Percentiles rank a stretch among this genome's conserved stretches.
phyloP scores from a whole-genome alignment of 345 rosid genomes.

The Fremontodendron californicum region DNA sequence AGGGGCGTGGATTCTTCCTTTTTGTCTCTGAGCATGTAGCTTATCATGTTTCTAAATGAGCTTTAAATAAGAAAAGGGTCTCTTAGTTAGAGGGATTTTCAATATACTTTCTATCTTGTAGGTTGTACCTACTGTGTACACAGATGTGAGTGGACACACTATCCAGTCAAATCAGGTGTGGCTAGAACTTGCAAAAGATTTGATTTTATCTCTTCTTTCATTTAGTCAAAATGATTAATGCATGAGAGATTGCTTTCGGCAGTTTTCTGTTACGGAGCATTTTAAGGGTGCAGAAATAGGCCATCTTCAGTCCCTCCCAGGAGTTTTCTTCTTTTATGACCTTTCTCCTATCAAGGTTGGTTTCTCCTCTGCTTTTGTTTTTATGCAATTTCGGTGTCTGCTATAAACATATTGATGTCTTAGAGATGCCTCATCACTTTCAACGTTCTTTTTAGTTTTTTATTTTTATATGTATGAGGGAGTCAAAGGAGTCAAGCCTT shows the following conservation, averaged over 20 bases:
- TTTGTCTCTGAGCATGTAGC: neutral
- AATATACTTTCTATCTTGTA: conserved; percentile 22
- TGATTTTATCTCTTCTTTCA: neutral
- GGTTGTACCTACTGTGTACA: conserved; percentile 96
- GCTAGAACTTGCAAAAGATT: neutral
- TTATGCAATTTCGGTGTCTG: neutral
- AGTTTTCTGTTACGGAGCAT: conserved; percentile 98
- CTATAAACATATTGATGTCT: neutral
- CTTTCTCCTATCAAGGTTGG: conserved; percentile 95
- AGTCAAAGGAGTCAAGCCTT: neutral
- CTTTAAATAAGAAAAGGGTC: neutral
- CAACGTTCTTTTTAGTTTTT: neutral
- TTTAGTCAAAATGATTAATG: conserved; percentile 18
- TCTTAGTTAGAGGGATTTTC: conserved; percentile 6
- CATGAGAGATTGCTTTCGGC: conserved; percentile 13
- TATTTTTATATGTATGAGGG: neutral
- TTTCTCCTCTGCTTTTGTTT: neutral
- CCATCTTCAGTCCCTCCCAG: conserved; percentile 75
- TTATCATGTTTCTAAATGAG: neutral
- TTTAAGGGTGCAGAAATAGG: conserved; percentile 63
- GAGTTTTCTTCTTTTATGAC: conserved; percentile 97
- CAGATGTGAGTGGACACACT: conserved; percentile 67
- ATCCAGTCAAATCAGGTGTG: conserved; percentile 90
- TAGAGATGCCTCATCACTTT: neutral
- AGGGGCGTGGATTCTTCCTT: neutral